Percentiles rank a stretch among this genome's conserved stretches.
Conservation (phyloP, 257 asterid genomes). For the Catharanthus roseus region DNA sequence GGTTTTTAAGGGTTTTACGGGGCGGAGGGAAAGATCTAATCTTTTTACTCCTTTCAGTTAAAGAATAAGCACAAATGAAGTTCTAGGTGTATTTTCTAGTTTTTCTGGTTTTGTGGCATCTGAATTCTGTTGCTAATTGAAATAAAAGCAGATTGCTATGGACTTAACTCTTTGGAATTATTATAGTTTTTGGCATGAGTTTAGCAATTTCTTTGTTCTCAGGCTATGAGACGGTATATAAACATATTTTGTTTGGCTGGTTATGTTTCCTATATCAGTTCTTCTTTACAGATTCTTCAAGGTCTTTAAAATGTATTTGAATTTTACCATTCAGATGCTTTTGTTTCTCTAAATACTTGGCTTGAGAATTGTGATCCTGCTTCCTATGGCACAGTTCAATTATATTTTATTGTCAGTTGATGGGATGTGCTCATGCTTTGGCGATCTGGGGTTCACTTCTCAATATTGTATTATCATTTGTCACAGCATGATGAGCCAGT, state of each 20-base stretch:
- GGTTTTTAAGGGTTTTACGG: too few relatives aligned
- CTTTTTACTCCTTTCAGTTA: too few relatives aligned
- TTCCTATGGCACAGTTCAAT: neutral
- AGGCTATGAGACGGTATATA: neutral
- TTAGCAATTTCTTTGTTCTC: neutral
- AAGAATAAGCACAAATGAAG: neutral
- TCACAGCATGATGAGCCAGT: conserved; percentile 51
- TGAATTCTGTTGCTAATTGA: neutral
- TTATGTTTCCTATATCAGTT: neutral
- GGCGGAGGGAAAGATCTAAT: too few relatives aligned
- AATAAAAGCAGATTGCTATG: neutral
- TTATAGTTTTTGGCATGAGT: neutral
- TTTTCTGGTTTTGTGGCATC: too few relatives aligned
- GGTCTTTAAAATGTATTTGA: neutral
- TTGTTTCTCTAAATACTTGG: neutral
- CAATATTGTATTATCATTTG: neutral
- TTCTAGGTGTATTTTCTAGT: too few relatives aligned
- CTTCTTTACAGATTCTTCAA: neutral
- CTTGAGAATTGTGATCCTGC: neutral
- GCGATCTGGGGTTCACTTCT: neutral
- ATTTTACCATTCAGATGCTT: neutral
- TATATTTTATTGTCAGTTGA: neutral
- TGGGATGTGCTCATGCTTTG: too few relatives aligned
- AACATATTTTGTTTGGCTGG: neutral
- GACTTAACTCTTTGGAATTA: neutral